Evolutionary conservation across 768 basidiomycete species (phyloP), one percentile per base, ranked within the genome.

Genomic region (Crepidotus variabilis): DNA sequence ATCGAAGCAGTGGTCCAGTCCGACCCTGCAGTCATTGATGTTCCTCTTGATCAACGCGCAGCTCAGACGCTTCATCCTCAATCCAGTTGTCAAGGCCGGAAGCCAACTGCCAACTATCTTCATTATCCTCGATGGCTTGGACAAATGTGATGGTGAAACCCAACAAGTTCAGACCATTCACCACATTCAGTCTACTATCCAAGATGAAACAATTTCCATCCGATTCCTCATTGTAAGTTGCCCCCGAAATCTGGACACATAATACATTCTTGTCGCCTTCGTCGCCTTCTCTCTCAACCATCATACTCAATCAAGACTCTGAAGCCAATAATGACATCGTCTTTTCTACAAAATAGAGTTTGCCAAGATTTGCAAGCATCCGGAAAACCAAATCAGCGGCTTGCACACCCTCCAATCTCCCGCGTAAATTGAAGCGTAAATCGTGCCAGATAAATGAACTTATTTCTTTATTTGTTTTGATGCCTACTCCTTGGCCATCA

Each of bases 71-170:
- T 36, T 61, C 5, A 47, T 61, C 20, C 22, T 61, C 11, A 10
- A 33, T 8, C 60, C 57, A 1, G 51, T 61, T 7, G 4, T 20
- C 16, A 8, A 46, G 33, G 3, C 6, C 16, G 35, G 35, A 8
- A 16, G 9, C 16, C 9, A 8, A n/a, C 6, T 48, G 18, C 11
- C 13, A 33, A 21, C 35, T 36, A 16, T 51, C 2, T 35, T 60
- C 13, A 43, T 60, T 20, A 50, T 60, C 21, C 50, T 60, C n/a
- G 59, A 60, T 34, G 59, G 59, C 20, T 32, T 60, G 34, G 59
- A 60, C 24, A 46, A 61, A 50, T 58, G 54, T n/a, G 21, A 23
- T 11, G 50, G 51, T 16, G 24, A 13, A 1, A n/a, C 21, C 16
- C 49, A 13, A n/a, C 59, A 60, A 33, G 24, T 21, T 9, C 34